These are phyloP conservation scores for Xylariaceae sp. DNA, from an alignment of 2,329 filamentous ascomycete genomes.

Conservation along the genomic window DNA sequence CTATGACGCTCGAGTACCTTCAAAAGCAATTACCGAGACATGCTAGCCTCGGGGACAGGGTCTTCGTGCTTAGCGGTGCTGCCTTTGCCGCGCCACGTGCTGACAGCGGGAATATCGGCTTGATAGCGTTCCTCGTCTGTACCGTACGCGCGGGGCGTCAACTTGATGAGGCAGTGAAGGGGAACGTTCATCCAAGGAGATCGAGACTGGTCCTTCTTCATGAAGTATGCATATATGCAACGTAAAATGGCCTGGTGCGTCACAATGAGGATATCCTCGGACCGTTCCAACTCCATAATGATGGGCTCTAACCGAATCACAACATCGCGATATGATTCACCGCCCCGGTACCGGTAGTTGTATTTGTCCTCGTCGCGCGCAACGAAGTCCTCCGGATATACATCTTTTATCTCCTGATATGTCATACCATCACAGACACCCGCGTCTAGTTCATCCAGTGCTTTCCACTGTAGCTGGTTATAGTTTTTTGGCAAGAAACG, in stretches of 20 bases:
- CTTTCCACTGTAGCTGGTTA: slow-evolving; percentile 98
- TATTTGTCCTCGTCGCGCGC: slow-evolving; percentile 98
- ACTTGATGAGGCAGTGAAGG: slow-evolving; percentile 93
- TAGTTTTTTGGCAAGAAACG: slow-evolving; percentile 81
- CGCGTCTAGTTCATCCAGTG: slow-evolving; percentile 93
- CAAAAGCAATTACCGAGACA: slow-evolving; percentile 21
- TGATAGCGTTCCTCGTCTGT: slow-evolving; percentile 88
- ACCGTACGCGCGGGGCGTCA: slow-evolving; percentile 92
- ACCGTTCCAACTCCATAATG: slow-evolving; percentile 98
- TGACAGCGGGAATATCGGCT: slow-evolving; percentile 93
- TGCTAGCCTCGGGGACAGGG: slow-evolving; percentile 46
- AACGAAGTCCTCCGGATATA: slow-evolving; percentile 92
- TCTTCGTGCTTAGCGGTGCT: slow-evolving; percentile 86
- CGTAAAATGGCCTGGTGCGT: slow-evolving; percentile 96
- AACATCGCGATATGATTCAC: slow-evolving; percentile 94
- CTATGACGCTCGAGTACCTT: background rate
- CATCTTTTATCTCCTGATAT: slow-evolving; percentile 90
- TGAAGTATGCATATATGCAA: slow-evolving; percentile 99
- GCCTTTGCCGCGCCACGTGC: slow-evolving; percentile 94
- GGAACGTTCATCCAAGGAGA: slow-evolving; percentile 99
- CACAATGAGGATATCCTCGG: slow-evolving; percentile 96
- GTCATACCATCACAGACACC: slow-evolving; percentile 97
- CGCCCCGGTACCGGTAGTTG: slow-evolving; percentile 97
- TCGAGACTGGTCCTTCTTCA: slow-evolving; percentile 92
- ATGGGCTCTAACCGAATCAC: slow-evolving; percentile 98